phyloP scores from a whole-genome alignment of 1,139 yeast genomes.

The Suhomyces bokatorum region DNA sequence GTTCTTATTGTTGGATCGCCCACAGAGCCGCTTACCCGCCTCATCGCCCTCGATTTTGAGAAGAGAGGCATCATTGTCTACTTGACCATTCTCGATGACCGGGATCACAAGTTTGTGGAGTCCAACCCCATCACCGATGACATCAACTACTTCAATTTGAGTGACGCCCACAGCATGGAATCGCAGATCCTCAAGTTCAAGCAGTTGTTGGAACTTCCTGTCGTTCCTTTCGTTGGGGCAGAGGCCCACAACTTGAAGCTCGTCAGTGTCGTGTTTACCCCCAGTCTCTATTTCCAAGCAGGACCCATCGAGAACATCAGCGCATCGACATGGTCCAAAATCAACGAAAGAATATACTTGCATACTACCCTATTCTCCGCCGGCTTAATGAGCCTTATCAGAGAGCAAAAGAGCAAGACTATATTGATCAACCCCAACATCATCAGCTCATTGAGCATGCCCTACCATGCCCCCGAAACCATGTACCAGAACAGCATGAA shows the following conservation, averaged over 20 bases:
- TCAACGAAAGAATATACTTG: slow-evolving; percentile 45
- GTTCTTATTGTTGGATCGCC: slow-evolving; percentile 77
- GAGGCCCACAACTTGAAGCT: slow-evolving; percentile 52
- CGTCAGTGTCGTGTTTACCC: slow-evolving; percentile 62
- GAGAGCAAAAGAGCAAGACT: slow-evolving; percentile 48
- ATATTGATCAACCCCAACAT: slow-evolving; percentile 47
- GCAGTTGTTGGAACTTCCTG: slow-evolving; percentile 38
- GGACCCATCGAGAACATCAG: slow-evolving; percentile 69
- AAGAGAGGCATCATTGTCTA: slow-evolving; percentile 80
- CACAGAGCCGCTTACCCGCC: slow-evolving; percentile 68
- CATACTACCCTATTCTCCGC: slow-evolving; percentile 55
- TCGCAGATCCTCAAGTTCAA: slow-evolving; percentile 45
- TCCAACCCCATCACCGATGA: slow-evolving; percentile 56
- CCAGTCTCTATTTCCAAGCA: slow-evolving; percentile 63
- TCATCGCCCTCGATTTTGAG: slow-evolving; percentile 72
- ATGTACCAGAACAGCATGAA: slow-evolving; percentile 40
- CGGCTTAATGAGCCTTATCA: slow-evolving; percentile 58
- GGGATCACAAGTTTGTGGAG: slow-evolving; percentile 60
- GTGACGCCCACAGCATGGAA: slow-evolving; percentile 32
- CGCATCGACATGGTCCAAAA: slow-evolving; percentile 52
- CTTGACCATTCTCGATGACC: slow-evolving; percentile 65
- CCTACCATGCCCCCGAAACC: slow-evolving; percentile 54
- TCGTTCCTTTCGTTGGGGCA: slow-evolving; percentile 54
- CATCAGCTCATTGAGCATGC: slow-evolving; percentile 42
- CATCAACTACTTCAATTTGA: slow-evolving; percentile 46